Base-by-base conservation (phyloP, 176 grass and related monocot genomes). In the Dendrocalamus sinicus region DNA sequence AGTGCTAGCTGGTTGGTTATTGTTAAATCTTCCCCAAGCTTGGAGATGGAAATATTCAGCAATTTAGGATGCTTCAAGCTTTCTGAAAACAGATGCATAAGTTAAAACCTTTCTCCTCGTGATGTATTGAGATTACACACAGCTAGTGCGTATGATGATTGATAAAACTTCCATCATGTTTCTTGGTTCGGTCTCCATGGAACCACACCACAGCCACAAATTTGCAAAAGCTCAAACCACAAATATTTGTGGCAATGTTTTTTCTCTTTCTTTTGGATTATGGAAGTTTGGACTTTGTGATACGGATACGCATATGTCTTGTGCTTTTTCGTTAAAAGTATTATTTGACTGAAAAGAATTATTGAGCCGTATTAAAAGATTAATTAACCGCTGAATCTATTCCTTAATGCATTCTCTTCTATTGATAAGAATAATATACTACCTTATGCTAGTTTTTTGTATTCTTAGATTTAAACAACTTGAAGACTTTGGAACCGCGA, bases 171-270 rank as follows among this genome's bases (percentile, higher is more conserved):
- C 23, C 5, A 7, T 50, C 28, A 58, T 74, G 45, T 48, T 68
- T 83, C 53, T 28, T 45, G 50, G 40, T 39, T 77, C 60, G 30
- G 9, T 83, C 12, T 17, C 47, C 44, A n/a, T 83, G 17, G 64
- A 88, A 43, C 60, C 22, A 15, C 68, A 68, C 37, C 8, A 55
- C 41, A 59, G 22, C 75, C 50, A 87, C 75, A 40, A 70, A 51
- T 54, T 68, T 76, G 17, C 75, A 47, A 45, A 70, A 85, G 23
- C 12, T 45, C 43, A 44, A 67, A 54, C 65, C 7, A 12, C 2
- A 65, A 39, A 64, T 40, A 30, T 88, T 71, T 11, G 43, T 70
- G 30, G 32, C 12, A 22, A 66, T 67, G 50, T 0, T 14, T 3
- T 48, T 26, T 73, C 48, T 37, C 14, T 24, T 3, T 45, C 4